A percentile compares a stretch with the other conserved stretches of the same genome.
Evolutionary conservation across 306 rosid genomes (phyloP).

Genomic region (Oemleria cerasiformis): DNA sequence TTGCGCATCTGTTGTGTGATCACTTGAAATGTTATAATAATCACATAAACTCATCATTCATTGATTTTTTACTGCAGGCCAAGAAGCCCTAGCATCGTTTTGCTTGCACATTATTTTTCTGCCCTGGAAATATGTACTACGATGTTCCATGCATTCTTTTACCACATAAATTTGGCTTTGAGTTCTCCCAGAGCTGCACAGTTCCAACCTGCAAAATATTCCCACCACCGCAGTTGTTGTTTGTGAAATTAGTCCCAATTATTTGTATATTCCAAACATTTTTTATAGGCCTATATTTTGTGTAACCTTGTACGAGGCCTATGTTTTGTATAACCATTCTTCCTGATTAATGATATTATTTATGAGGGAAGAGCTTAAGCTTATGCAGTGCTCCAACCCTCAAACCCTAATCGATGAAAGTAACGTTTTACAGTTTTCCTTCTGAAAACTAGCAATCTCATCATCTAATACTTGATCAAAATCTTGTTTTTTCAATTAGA

Average conservation of each 20-base stretch:
- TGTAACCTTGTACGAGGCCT: neutral
- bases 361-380: neutral
- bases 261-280: conserved; percentile 28
- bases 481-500: no score
- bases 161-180: conserved; percentile 19
- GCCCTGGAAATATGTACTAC: conserved; percentile 24
- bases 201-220: conserved; percentile 20
- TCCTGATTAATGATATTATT: neutral
- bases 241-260: conserved; percentile 23
- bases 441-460: neutral
- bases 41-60: conserved; percentile 9
- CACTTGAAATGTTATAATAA: neutral
- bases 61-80: conserved; percentile 52
- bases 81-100: conserved; percentile 48
- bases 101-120: conserved; percentile 7
- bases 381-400: conserved; percentile 1
- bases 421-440: neutral
- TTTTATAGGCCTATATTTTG: conserved; percentile 11
- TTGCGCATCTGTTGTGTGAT: neutral
- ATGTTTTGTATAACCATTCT: neutral
- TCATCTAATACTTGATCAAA: no score
- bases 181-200: conserved; percentile 20
- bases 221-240: conserved; percentile 33
- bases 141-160: conserved; percentile 16
- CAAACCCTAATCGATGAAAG: neutral